Base-by-base conservation (phyloP, 306 rosid genomes). In the Casuarina cunninghamiana region DNA sequence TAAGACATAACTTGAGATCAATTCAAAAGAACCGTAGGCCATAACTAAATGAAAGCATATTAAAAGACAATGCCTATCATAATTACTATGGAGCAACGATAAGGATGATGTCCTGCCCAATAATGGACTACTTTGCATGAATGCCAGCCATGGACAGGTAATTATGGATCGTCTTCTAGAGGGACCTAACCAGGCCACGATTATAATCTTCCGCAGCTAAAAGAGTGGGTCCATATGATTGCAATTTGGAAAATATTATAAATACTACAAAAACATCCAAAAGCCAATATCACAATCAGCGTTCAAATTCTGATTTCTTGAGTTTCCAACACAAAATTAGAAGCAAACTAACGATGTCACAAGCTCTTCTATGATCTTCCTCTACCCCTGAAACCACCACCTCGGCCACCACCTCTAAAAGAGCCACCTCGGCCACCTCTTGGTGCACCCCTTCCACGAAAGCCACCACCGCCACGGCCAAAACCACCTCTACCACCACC, bases 371-470 rank as follows among this genome's bases (percentile, higher is more conserved):
- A 89, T 15, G 50, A 90, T 84, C 98, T 90, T 35, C 98, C 99
- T 77, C 97, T 87, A 54, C 99, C 99, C 86, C 99, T 84, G 73
- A 93, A 93, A 69, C 96, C 93, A 77, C 95, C 96, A 49, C 91
- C 88, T 8, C 96, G 89, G 38, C 90, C 81, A 48, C 90, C 88
- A 38, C 97, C 98, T 77, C 97, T 82, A 45, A 89, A 84, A 69
- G 89, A 86, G 53, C 96, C 96, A 53, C 92, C 91, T 81, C 97
- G 81, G 21, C 97, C 93, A 79, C 97, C 94, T 80, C 97, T 84
- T 44, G 92, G 92, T 17, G 77, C 93, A 42, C 97, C 97, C 81
- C 97, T 86, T 73, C 97, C 97, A 3, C 94, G 94, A 70, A 91
- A 93, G 17, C 90, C 86, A 38, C 91, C 91, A 2, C 87, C 84